phyloP scores from a whole-genome alignment of 306 rosid genomes.

The Crotalaria pallida region DNA sequence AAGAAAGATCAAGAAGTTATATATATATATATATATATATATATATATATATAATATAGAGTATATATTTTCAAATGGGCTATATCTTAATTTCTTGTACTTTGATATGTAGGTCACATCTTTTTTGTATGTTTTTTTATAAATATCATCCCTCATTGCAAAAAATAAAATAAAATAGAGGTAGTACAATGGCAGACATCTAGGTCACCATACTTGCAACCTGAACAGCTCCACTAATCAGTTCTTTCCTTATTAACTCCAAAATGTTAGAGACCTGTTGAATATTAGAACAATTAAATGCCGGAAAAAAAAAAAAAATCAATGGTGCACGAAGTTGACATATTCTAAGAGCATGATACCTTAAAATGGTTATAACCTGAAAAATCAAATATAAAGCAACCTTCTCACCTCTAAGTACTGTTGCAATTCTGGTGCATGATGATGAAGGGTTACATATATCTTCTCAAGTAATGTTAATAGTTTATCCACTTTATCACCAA shows the following conservation, averaged over 20 bases:
- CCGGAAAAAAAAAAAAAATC: not conserved
- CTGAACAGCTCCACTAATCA: conserved; percentile 24
- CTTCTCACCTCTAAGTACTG: conserved; percentile 51
- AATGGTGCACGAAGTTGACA: not conserved
- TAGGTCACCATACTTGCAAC: not conserved
- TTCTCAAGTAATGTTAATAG: conserved; percentile 59
- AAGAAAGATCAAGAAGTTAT: too few species aligned
- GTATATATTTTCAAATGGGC: too few species aligned
- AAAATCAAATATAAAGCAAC: not conserved
- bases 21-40: not conserved
- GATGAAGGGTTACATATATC: conserved; percentile 44
- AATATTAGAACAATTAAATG: not conserved
- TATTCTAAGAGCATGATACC: not conserved
- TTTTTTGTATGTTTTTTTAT: not conserved
- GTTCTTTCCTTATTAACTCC: conserved; percentile 42
- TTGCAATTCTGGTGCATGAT: conserved; percentile 56
- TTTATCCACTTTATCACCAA: conserved; percentile 88
- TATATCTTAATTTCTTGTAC: not conserved
- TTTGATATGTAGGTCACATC: not conserved
- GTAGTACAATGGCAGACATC: not conserved
- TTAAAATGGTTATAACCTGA: not conserved
- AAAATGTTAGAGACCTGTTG: conserved; percentile 54
- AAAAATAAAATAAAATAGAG: not conserved
- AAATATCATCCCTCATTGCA: not conserved
- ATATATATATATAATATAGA: too few species aligned